phyloP scores from a whole-genome alignment of 208 protist species.

The Wallacemonas sp. region DNA sequence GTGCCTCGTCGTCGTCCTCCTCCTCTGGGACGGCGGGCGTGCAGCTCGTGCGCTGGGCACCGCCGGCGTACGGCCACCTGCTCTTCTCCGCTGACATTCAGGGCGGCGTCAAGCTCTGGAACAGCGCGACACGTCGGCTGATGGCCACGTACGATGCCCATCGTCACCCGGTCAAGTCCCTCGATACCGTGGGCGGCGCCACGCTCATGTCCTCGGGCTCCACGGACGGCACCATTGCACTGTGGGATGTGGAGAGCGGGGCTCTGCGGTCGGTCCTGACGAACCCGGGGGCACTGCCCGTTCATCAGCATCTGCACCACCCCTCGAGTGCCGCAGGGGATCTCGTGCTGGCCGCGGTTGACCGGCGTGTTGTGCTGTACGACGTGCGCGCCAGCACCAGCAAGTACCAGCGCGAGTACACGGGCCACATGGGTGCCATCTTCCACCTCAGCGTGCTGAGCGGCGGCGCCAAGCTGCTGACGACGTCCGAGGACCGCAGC shows the following conservation, averaged over 20 bases:
- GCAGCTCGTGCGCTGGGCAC: conserved; percentile 91
- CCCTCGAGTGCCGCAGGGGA: conserved; percentile 44
- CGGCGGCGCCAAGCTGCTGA: conserved; percentile 91
- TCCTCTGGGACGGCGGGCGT: conserved; percentile 67
- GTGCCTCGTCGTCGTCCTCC: conserved; percentile 17
- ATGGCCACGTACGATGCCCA: conserved; percentile 95
- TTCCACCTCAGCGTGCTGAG: conserved; percentile 96
- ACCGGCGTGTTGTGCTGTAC: conserved; percentile 81
- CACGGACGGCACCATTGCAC: conserved; percentile 85
- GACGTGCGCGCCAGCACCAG: conserved; percentile 75
- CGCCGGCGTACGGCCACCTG: conserved; percentile 91
- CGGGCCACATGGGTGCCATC: conserved; percentile 95
- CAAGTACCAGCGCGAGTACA: conserved; percentile 92
- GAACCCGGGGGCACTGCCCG: conserved; percentile 59
- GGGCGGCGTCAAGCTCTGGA: conserved; percentile 90
- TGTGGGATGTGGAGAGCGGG: conserved; percentile 96
- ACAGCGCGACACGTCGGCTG: conserved; percentile 67
- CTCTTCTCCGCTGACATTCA: conserved; percentile 93
- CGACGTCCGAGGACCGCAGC: conserved; percentile 96
- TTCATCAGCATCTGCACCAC: conserved; percentile 80
- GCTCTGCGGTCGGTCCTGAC: conserved; percentile 60
- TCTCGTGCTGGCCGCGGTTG: conserved; percentile 67
- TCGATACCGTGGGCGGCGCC: conserved; percentile 89
- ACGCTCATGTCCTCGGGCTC: conserved; percentile 89
- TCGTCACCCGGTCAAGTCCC: conserved; percentile 87